Base-by-base conservation (phyloP, 495 filamentous ascomycete genomes). In the Aspergillus nidulans region DNA sequence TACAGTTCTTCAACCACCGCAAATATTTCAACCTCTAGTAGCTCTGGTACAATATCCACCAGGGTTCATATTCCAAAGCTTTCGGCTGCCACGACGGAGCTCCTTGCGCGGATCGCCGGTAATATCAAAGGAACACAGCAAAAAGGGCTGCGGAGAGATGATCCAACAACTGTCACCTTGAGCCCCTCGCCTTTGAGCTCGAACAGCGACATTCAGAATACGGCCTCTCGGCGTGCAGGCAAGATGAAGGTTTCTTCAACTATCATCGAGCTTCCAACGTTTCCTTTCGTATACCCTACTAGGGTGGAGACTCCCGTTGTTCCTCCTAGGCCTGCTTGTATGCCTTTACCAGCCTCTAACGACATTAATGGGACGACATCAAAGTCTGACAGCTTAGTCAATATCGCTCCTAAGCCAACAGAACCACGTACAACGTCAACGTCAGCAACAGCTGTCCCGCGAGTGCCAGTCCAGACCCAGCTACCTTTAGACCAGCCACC, bases 191-290 rank as follows among this genome's bases (percentile, higher is more conserved):
- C 53, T 44, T 13, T 39, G 9, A 24, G 16, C 21, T 38, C 24
- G 5, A 43, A 52, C 43, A 39, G 32, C 25, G 21, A 36, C 12
- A 20, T 45, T 13, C 24, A 30, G 15, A 28, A 49, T 49, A 34
- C 15, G 28, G 52, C 43, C 15, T 25, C 19, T 30, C 50, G 19
- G 20, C 41, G 10, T 16, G 20, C 38, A 36, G 45, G 36, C 53
- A 60, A 26, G 1, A 67, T 64, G 64, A 63, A 47, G 48, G 38
- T 40, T 25, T 67, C 64, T 40, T 67, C 64, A 10, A 58, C 58
- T 25, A 44, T 67, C 21, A 54, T 67, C 39, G 64, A 67, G 34
- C 54, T 68, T 13, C 60, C 65, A 28, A 59, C 57, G 36, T 28
- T 62, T 13, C 62, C 62, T 6, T 68, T 68, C 45, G 52, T 46